phyloP scores from a whole-genome alignment of 176 grass and related monocot species.

The Ensete ventricosum region DNA sequence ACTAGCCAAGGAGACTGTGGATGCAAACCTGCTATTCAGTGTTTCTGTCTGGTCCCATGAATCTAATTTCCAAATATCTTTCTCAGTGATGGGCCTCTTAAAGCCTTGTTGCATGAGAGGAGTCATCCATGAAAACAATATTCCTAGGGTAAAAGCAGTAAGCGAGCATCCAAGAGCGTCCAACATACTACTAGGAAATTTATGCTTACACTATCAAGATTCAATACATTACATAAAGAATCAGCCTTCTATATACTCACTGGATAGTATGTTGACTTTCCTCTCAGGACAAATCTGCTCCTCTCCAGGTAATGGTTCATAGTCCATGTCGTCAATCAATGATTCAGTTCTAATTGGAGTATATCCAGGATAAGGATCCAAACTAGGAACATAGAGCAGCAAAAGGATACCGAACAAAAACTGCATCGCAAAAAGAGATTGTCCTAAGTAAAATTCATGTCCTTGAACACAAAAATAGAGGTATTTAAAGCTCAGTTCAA shows the following conservation, averaged over 20 bases:
- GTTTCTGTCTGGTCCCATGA: slow-evolving; percentile 86
- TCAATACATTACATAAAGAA: neutral
- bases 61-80: slow-evolving; percentile 97
- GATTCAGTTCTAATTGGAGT: slow-evolving; percentile 60
- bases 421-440: slow-evolving; percentile 25
- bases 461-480: neutral
- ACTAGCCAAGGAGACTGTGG: slow-evolving; percentile 7
- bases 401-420: slow-evolving; percentile 82
- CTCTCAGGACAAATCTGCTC: slow-evolving; percentile 90
- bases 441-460: neutral
- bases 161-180: neutral
- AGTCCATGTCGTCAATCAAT: slow-evolving; percentile 48
- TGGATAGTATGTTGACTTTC: slow-evolving; percentile 46
- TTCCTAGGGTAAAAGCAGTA: slow-evolving; percentile 38
- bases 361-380: slow-evolving; percentile 80
- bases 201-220: neutral
- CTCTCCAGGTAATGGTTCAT: slow-evolving; percentile 64
- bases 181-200: neutral
- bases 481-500: too few species aligned
- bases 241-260: slow-evolving; percentile 34
- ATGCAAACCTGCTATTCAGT: slow-evolving; percentile 62
- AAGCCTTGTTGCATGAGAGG: slow-evolving; percentile 93
- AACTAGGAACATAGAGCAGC: slow-evolving; percentile 70
- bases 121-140: slow-evolving; percentile 96
- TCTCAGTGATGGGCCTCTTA: slow-evolving; percentile 64